Evolutionary conservation across 2,329 filamentous ascomycete genomes (phyloP).

Genomic region (Aspergillus sp.): DNA sequence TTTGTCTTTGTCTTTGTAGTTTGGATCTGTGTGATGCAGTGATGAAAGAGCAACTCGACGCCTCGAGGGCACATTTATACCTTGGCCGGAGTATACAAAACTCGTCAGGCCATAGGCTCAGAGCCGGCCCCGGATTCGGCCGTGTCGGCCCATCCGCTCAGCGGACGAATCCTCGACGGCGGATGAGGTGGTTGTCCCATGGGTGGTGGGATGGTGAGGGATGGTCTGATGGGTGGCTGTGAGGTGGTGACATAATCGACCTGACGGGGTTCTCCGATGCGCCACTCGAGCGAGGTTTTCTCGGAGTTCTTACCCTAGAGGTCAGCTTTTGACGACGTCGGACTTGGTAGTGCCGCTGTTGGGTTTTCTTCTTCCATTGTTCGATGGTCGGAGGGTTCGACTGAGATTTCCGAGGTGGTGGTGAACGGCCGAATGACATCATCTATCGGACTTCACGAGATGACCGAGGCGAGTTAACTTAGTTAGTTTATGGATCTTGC

Average conservation of each 20-base stretch:
- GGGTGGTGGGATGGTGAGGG: neutral
- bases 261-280: neutral
- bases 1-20: too few species aligned
- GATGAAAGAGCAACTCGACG: neutral
- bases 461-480: too few species aligned
- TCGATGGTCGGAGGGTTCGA: too few species aligned
- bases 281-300: neutral
- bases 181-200: neutral
- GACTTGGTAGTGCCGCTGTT: too few species aligned
- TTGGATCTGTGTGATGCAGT: too few species aligned
- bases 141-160: neutral
- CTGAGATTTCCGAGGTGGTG: too few species aligned
- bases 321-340: too few species aligned
- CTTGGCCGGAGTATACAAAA: neutral
- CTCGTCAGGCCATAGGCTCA: neutral
- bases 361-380: too few species aligned
- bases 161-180: neutral
- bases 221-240: neutral
- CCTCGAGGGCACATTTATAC: neutral
- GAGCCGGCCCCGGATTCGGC: neutral
- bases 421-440: too few species aligned
- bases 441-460: too few species aligned
- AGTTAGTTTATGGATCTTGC: too few species aligned
- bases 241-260: neutral
- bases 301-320: too few species aligned